These are phyloP conservation scores for Dillenia suffruticosa DNA, from an alignment of 164 flowering plant genomes.

Conservation along the genomic window DNA sequence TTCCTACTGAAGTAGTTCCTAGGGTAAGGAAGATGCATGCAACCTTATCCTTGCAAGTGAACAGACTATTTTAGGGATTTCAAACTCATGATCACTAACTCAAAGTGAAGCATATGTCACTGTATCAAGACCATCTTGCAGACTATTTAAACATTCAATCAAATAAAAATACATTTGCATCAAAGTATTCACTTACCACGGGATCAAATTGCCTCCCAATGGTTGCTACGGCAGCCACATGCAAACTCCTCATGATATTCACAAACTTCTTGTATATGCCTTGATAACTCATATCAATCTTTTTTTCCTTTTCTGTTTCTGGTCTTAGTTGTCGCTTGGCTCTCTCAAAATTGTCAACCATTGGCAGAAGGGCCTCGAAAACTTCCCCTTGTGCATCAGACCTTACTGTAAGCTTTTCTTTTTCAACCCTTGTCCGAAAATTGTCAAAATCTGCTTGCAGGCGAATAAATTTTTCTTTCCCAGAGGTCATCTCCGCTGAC, in stretches of 20 bases:
- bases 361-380: constrained; percentile 72
- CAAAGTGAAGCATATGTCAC: too few relatives aligned
- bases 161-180: too few relatives aligned
- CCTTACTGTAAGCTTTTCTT: constrained; percentile 53
- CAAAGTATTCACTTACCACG: constrained; percentile 42
- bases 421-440: constrained; percentile 74
- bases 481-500: constrained; percentile 54
- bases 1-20: too few relatives aligned
- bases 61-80: too few relatives aligned
- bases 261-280: constrained; percentile 97
- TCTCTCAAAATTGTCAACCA: constrained; percentile 93
- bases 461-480: constrained; percentile 65
- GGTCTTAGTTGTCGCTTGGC: constrained; percentile 68
- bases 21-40: too few relatives aligned
- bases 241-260: constrained; percentile 75
- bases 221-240: constrained; percentile 66
- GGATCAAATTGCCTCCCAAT: constrained; percentile 97
- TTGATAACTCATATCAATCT: constrained; percentile 83
- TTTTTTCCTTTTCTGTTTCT: constrained; percentile 81
- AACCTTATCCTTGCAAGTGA: too few relatives aligned
- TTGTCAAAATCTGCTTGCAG: constrained; percentile 95
- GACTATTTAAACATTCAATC: too few relatives aligned
- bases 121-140: too few relatives aligned
- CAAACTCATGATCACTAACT: too few relatives aligned
- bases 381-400: constrained; percentile 71